Conservation (phyloP, 768 basidiomycete species). For the Coprinellus micaceus region DNA sequence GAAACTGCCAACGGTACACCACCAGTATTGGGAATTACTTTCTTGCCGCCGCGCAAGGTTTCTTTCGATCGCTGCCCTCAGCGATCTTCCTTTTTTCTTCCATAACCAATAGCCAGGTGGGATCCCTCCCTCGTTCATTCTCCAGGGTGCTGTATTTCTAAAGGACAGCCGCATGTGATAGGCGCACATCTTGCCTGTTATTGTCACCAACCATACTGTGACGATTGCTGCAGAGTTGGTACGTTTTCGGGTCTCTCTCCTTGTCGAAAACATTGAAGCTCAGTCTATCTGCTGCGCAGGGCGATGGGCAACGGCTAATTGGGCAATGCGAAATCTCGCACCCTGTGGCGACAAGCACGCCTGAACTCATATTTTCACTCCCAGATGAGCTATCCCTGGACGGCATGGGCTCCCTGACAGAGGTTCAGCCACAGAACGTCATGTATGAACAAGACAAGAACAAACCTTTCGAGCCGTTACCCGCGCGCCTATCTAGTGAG, state of each 20-base stretch:
- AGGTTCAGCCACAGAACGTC: constrained; percentile 46
- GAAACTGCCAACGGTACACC: too few relatives aligned
- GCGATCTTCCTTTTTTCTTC: constrained; percentile 93
- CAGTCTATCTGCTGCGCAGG: constrained; percentile 35
- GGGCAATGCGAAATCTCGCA: constrained; percentile 96
- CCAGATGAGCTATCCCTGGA: not conserved
- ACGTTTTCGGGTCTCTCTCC: constrained; percentile 1
- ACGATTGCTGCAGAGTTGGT: constrained; percentile 87
- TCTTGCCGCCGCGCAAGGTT: constrained; percentile 81
- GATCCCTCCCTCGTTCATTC: too few relatives aligned
- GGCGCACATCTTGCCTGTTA: constrained; percentile 84
- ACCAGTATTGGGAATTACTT: constrained; percentile 86
- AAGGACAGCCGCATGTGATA: too few relatives aligned
- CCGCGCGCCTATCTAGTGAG: constrained; percentile 62
- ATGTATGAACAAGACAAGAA: constrained; percentile 60
- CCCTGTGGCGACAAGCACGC: constrained; percentile 43
- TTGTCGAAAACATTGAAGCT: not conserved
- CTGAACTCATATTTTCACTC: constrained; percentile 5
- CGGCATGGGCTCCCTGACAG: not conserved
- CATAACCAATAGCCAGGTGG: constrained; percentile 74
- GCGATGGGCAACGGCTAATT: constrained; percentile 72
- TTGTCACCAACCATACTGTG: constrained; percentile 93
- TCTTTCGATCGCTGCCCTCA: constrained; percentile 89
- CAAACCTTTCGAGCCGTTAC: constrained; percentile 50
- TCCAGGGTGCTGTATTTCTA: too few relatives aligned